Percentiles rank a stretch among this genome's conserved stretches.
Evolutionary conservation across 2,329 filamentous ascomycete species (phyloP).

Genomic region (Cordyceps tenuipes): DNA sequence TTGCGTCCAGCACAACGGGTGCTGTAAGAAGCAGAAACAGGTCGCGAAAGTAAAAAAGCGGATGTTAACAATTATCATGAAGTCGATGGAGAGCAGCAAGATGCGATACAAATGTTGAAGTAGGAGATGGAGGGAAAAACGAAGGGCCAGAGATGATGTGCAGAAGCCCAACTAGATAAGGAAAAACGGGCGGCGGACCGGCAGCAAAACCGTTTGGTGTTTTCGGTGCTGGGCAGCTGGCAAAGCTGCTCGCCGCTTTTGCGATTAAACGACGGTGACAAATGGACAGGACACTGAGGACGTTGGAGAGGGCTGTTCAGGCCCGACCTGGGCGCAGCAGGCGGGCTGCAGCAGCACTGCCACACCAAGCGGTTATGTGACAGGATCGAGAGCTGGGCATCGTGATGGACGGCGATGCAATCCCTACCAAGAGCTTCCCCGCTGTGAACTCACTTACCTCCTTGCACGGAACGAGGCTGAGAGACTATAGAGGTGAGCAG

Average conservation of each 20-base stretch:
- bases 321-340: conserved; percentile 3
- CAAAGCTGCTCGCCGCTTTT: conserved; percentile 9
- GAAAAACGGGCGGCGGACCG: conserved; percentile 4
- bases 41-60: background rate
- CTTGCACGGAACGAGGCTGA: background rate
- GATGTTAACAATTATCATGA: background rate
- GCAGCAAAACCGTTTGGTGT: background rate
- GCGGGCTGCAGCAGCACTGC: background rate
- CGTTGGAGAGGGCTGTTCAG: background rate
- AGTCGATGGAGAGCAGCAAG: background rate
- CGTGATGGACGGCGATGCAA: background rate
- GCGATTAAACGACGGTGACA: background rate
- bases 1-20: conserved; percentile 3
- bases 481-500: background rate
- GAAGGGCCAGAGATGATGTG: conserved; percentile 3
- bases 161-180: conserved; percentile 11
- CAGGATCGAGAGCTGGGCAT: background rate
- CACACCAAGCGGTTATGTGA: background rate
- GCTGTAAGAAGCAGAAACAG: background rate
- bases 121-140: background rate
- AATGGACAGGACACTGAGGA: background rate
- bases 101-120: background rate
- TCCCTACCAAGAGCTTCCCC: too few species aligned
- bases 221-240: background rate
- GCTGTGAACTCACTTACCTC: too few species aligned